These are phyloP conservation scores for Striga asiatica DNA, from an alignment of 257 asterid species.

Conservation along the genomic window DNA sequence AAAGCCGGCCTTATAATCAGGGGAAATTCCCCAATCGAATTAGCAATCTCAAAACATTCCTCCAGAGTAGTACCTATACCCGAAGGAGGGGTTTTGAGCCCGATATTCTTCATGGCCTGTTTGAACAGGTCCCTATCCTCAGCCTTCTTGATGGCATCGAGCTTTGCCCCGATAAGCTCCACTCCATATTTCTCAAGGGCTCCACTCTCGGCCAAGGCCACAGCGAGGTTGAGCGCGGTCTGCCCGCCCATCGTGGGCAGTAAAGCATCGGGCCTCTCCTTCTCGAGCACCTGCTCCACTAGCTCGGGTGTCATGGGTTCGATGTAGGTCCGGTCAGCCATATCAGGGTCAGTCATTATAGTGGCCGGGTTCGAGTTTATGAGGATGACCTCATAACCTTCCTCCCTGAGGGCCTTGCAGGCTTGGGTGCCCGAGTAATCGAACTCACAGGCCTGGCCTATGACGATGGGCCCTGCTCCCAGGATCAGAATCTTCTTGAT, in stretches of 20 bases:
- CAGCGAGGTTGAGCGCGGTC: slow-evolving; percentile 92
- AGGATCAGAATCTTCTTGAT: slow-evolving; percentile 83
- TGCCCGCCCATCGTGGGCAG: slow-evolving; percentile 99
- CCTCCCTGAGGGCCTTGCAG: slow-evolving; percentile 93
- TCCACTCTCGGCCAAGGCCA: slow-evolving; percentile 88
- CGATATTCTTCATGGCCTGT: slow-evolving; percentile 86
- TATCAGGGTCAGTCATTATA: slow-evolving; percentile 89
- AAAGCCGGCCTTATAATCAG: slow-evolving; percentile 91
- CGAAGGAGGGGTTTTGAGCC: slow-evolving; percentile 90
- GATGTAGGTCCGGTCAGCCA: slow-evolving; percentile 88
- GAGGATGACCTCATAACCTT: slow-evolving; percentile 86
- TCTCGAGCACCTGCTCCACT: slow-evolving; percentile 89
- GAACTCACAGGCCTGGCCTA: slow-evolving; percentile 96
- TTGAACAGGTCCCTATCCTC: slow-evolving; percentile 94
- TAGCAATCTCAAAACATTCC: slow-evolving; percentile 74
- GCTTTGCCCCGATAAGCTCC: slow-evolving; percentile 94
- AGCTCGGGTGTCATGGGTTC: slow-evolving; percentile 97
- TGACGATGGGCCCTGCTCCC: slow-evolving; percentile 97
- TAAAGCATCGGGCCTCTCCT: slow-evolving; percentile 92
- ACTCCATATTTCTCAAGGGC: slow-evolving; percentile 91
- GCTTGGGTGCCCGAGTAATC: slow-evolving; percentile 99
- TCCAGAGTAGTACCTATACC: slow-evolving; percentile 91
- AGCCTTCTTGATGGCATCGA: slow-evolving; percentile 90
- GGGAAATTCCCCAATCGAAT: slow-evolving; percentile 80
- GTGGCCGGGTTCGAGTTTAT: slow-evolving; percentile 97